Base-by-base conservation (phyloP, 176 grass and related monocot genomes). In the Phoenix dactylifera region DNA sequence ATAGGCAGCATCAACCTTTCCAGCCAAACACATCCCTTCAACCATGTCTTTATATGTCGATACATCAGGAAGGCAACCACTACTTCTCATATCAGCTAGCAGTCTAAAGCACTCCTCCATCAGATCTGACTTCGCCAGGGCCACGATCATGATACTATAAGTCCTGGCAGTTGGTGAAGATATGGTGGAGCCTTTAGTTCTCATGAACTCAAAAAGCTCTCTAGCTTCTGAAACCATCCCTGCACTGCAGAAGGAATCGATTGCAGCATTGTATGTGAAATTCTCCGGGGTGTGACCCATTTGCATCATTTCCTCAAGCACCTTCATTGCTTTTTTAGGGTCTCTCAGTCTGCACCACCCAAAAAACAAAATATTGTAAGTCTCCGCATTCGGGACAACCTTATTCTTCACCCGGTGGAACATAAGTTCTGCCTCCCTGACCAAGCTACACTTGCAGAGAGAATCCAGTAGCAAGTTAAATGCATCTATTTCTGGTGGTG, bases 131-230 rank as follows among this genome's bases (percentile, higher is more conserved):
- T 88, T 97, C 4, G 92, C 81, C 18, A 97, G 78, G 0, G 72
- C 78, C 54, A 88, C 69, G 23, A 97, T 97, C 92, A 97, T 88
- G 52, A 85, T 75, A 5, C 78, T 66, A 65, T 91, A 91, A 1
- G 78, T 72, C 70, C 85, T 97, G 49, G 92, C 92, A 0, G 87
- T 91, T 17, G 92, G 92, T 2, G 84, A 97, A 17, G 92, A 91
- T 57, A 88, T 83, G 0, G 71, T 88, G 0, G 78, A 88, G 10
- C 92, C 87, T 61, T 92, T 66, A 1, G 73, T 76, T 72, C 84
- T 81, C 93, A 97, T 97, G 59, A 97, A 97, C 68, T 88, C 87
- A 58, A 91, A 97, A 22, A 97, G 57, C 55, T 97, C 87, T 55
- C 73, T 85, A 1, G 93, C 93, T 58, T 85, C 86, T 5, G 74